Base-by-base conservation (phyloP, 805 yeast genomes). In the Teunomyces lycoperdinae region DNA sequence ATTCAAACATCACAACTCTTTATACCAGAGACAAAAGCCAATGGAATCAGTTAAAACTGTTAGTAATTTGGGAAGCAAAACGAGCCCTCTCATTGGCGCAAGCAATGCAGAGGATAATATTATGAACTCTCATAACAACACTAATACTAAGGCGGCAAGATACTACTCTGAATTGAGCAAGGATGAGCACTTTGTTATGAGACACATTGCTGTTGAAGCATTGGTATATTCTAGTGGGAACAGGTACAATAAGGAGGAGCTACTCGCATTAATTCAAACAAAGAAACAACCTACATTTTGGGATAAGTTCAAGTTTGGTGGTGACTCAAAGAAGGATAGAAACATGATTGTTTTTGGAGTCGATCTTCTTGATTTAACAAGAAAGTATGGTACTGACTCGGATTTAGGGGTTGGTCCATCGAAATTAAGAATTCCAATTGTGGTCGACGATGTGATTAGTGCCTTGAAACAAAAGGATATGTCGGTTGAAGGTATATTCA, bases 401-500 rank as follows among this genome's bases (percentile, higher is more conserved):
- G 88, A 86, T 42, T 73, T 86, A 24, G 96, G 96, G 2, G 85
- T 86, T 42, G 96, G 96, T 0, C 90, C 96, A 0, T 73, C 83
- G 1, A 83, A 83, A 54, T 76, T 94, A 38, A 77, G 83, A 32
- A 86, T 94, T 36, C 99, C 99, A 0, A 77, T 88, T 42, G 73
- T 94, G 33, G 76, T 94, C 38, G 98, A 92, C 58, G 98, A 94
- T 58, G 71, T 91, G 13, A 81, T 94, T 31, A 79, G 81, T 28
- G 87, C 96, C 0, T 79, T 94, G 73, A 80, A 88, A 45, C 92
- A 86, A 50, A 89, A 88, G 75, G 98, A 94, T 67, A 81, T 92
- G 85, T 88, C 97, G 2, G 90, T 84, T 28, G 99, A 94, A 66
- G 99, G 99, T 50, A 85, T 94, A 4, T 94, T 94, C 77, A 81